Percentiles rank a stretch among this genome's conserved stretches.
Conservation (phyloP, 1,284 basidiomycete genomes). For the Tetrapyrgos nigripes region DNA sequence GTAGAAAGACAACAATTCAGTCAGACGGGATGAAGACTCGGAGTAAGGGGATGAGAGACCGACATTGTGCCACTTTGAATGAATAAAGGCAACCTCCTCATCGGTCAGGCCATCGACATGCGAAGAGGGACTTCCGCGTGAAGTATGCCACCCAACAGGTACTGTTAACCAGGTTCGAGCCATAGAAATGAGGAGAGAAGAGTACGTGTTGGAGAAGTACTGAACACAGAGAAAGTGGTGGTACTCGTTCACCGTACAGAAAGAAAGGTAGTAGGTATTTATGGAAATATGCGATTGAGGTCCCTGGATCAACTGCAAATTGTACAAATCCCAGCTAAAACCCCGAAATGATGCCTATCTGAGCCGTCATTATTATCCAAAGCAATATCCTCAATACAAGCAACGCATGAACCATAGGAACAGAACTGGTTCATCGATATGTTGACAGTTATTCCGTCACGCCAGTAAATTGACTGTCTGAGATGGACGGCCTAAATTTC, state of each 20-base stretch:
- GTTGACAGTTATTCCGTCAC: neutral
- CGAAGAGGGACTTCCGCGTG: constrained; percentile 18
- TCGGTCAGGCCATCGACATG: constrained; percentile 29
- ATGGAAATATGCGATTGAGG: neutral
- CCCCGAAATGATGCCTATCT: too few relatives aligned
- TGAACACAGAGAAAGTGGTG: too few relatives aligned
- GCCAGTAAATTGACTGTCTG: neutral
- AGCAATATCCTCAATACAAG: too few relatives aligned
- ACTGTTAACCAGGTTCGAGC: constrained; percentile 30
- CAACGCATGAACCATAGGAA: neutral
- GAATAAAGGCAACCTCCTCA: constrained; percentile 24
- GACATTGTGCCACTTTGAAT: constrained; percentile 24
- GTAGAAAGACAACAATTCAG: neutral
- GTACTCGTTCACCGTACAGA: too few relatives aligned
- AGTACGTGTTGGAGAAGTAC: neutral
- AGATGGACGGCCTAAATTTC: neutral
- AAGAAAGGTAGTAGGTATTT: neutral
- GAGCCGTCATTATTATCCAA: too few relatives aligned
- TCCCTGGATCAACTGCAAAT: neutral
- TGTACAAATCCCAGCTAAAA: neutral
- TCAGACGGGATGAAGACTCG: neutral
- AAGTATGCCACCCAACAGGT: constrained; percentile 36
- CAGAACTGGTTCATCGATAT: neutral
- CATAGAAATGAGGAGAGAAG: constrained; percentile 15
- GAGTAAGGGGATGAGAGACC: constrained; percentile 8